Evolutionary conservation across 2,329 filamentous ascomycete genomes (phyloP).

Genomic region (Ophiostoma perfectum): DNA sequence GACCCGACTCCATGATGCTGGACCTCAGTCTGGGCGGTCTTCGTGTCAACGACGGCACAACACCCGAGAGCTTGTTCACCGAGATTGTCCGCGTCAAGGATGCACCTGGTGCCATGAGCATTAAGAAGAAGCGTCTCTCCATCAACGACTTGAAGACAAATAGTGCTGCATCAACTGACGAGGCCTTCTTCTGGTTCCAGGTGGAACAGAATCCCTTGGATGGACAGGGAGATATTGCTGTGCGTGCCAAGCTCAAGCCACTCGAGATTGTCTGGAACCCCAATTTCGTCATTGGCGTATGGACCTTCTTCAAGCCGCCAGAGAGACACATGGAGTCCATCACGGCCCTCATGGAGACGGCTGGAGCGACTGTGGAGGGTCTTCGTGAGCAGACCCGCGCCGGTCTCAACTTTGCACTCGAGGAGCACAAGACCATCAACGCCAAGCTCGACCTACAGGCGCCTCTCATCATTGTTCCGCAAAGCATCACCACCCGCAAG

Average conservation of each 20-base stretch:
- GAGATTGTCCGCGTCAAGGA: conserved; percentile 97
- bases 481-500: conserved; percentile 75
- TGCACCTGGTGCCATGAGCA: conserved; percentile 46
- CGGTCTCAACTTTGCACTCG: conserved; percentile 89
- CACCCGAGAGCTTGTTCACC: conserved; percentile 80
- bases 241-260: conserved; percentile 87
- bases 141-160: conserved; percentile 48
- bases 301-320: conserved; percentile 92
- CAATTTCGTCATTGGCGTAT: conserved; percentile 81
- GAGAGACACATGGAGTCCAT: conserved; percentile 99
- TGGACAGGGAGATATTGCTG: conserved; percentile 80
- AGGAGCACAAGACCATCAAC: conserved; percentile 97
- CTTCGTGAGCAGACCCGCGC: conserved; percentile 92
- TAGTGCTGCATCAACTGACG: conserved; percentile 46
- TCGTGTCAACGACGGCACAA: conserved; percentile 93
- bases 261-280: conserved; percentile 98
- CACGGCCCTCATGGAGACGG: conserved; percentile 87
- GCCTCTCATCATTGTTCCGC: conserved; percentile 90
- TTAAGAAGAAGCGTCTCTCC: conserved; percentile 43
- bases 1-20: conserved; percentile 83
- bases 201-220: conserved; percentile 95
- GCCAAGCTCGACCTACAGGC: conserved; percentile 93
- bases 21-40: conserved; percentile 89
- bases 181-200: conserved; percentile 83
- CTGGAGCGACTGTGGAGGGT: conserved; percentile 91